A percentile compares a stretch with the other conserved stretches of the same genome.
Evolutionary conservation across 192 early-diverging fungal genomes (phyloP).

Genomic region (Spizellomyces punctatus): DNA sequence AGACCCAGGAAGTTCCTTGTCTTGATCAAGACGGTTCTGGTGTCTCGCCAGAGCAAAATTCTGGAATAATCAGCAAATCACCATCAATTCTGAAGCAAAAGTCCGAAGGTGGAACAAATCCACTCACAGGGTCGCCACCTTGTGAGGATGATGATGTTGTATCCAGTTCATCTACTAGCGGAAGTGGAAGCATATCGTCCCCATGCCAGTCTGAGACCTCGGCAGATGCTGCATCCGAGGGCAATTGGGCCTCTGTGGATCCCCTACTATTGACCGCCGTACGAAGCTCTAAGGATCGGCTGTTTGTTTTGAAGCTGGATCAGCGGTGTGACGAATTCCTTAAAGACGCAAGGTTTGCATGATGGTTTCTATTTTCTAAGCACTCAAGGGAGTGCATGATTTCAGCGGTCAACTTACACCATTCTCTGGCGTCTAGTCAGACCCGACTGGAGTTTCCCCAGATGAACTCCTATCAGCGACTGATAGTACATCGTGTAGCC

Average conservation of each 20-base stretch:
- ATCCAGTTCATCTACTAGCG: no score
- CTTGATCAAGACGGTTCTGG: no score
- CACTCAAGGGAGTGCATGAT: neutral
- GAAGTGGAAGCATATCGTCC: no score
- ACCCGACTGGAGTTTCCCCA: slow-evolving; percentile 60
- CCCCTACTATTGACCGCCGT: slow-evolving; percentile 64
- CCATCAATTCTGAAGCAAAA: no score
- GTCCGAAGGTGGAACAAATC: no score
- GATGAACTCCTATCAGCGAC: slow-evolving; percentile 77
- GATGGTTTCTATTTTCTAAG: neutral
- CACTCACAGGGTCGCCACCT: no score
- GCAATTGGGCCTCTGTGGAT: slow-evolving; percentile 45
- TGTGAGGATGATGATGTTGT: no score
- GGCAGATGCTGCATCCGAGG: neutral
- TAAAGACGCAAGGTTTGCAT: slow-evolving; percentile 53
- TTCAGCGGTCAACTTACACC: slow-evolving; percentile 4
- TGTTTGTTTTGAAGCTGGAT: slow-evolving; percentile 72
- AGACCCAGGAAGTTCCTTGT: no score
- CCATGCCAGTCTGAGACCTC: slow-evolving; percentile 12
- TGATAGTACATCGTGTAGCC: slow-evolving; percentile 73
- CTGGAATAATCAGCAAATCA: no score
- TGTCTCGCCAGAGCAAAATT: no score
- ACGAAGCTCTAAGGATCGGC: slow-evolving; percentile 63
- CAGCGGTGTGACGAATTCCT: slow-evolving; percentile 64
- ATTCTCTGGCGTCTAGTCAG: slow-evolving; percentile 37